Base-by-base conservation (phyloP, 164 flowering plant species). In the Dillenia suffruticosa region DNA sequence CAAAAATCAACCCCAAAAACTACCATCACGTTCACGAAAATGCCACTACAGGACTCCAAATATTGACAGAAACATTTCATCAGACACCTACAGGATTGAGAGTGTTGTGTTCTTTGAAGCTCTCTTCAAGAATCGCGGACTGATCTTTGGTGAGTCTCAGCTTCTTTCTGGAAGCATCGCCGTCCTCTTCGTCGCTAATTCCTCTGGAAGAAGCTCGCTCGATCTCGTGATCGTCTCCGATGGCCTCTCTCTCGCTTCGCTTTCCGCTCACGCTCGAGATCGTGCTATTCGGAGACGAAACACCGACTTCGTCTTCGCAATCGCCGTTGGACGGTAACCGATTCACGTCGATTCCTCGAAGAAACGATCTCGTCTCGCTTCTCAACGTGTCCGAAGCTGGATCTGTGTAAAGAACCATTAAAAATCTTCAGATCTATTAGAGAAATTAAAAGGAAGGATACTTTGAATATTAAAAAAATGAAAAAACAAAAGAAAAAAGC, bases 301-400 rank as follows among this genome's bases (percentile, higher is more conserved):
- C 87, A 1, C 84, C 86, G 9, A 75, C 84, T 26, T 84, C 87
- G 9, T 85, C 92, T 13, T 89, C 90, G 43, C 77, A 68, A 13
- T 82, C 89, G 3, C 51, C 68, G 12, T 71, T 72, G 9, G 78
- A 54, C 8, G 90, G 92, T 63, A 70, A 49, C 57, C 85, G 63
- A 72, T 88, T 90, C 70, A 90, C 96, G 72, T 90, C 97, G 57
- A 90, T 85, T 4, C 91, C 95, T n/a, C 82, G 63, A n/a, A 86
- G 73, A 63, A 83, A 86, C 16, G 89, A 70, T 67, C 82, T 71
- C 1, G 72, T 57, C 9, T 73, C 88, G 19, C 65, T 74, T 54
- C 75, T 68, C 67, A 61, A 74, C 8, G 74, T 49, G 10, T 77
- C 88, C 0, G 75, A 51, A 63, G 45, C 78, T 56, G 77, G 81